phyloP scores from a whole-genome alignment of 129 eudicot species.

The Chrysanthemum lavandulifolium region DNA sequence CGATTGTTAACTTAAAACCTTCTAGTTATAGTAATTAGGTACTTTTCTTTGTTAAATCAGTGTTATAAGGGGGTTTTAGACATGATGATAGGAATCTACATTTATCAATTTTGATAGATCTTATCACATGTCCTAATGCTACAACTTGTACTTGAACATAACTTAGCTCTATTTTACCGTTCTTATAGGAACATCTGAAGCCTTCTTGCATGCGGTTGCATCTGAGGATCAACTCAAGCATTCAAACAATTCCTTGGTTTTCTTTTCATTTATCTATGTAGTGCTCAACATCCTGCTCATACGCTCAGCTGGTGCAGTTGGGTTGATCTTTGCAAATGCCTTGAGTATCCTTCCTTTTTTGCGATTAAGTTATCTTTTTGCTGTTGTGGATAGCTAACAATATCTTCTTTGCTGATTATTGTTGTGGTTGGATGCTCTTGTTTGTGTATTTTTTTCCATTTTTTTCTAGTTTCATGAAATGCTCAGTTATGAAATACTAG shows the following conservation, averaged over 20 bases:
- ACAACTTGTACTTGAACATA: conserved; percentile 17
- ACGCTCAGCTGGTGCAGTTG: conserved; percentile 88
- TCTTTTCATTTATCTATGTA: conserved; percentile 74
- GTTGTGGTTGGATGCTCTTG: neutral
- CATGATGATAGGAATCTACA: conserved; percentile 1
- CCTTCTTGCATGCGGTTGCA: conserved; percentile 98
- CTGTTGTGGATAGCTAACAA: neutral
- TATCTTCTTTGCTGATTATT: neutral
- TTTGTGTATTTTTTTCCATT: neutral
- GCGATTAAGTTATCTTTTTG: neutral
- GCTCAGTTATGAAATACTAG: conserved; percentile 2
- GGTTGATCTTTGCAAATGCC: conserved; percentile 88
- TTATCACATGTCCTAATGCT: conserved; percentile 10
- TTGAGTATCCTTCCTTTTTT: conserved; percentile 78
- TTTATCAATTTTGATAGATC: neutral
- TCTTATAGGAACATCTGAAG: conserved; percentile 90
- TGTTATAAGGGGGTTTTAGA: conserved; percentile 2
- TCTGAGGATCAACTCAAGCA: conserved; percentile 72
- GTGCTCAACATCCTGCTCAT: conserved; percentile 69
- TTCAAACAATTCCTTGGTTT: conserved; percentile 70
- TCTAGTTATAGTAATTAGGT: neutral
- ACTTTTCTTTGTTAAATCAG: conserved; percentile 11
- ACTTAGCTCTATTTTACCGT: neutral
- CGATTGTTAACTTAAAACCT: conserved; percentile 5
- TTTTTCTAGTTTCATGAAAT: neutral